Conservation (phyloP, 768 basidiomycete genomes). For the Pleurotus giganteus region DNA sequence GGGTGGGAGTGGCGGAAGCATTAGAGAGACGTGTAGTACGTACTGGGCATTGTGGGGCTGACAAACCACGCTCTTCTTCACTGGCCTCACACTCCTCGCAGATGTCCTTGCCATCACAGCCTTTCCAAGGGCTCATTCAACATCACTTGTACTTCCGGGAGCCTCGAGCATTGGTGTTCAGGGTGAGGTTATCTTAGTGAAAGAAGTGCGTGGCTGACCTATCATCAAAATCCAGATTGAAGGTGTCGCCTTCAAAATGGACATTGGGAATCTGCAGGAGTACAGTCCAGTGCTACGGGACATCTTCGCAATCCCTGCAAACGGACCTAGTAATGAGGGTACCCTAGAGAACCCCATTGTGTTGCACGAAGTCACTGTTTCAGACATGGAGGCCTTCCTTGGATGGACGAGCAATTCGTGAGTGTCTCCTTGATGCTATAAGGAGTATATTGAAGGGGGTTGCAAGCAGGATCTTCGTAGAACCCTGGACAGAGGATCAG, state of each 20-base stretch:
- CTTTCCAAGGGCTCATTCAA: too few relatives aligned
- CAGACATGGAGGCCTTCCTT: conserved; percentile 7
- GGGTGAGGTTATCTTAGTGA: too few relatives aligned
- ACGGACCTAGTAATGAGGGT: not conserved
- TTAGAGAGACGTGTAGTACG: not conserved
- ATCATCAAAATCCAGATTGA: not conserved
- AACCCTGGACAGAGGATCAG: not conserved
- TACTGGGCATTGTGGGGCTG: not conserved
- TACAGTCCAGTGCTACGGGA: not conserved
- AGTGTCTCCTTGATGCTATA: not conserved
- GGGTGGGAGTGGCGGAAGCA: not conserved
- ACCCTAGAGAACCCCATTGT: conserved; percentile 7
- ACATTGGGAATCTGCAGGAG: not conserved
- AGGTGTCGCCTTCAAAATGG: not conserved
- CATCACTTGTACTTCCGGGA: too few relatives aligned
- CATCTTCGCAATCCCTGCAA: not conserved
- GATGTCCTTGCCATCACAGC: too few relatives aligned
- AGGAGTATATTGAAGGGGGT: not conserved
- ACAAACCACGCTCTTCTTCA: not conserved
- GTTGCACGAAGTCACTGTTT: not conserved
- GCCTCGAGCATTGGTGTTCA: too few relatives aligned
- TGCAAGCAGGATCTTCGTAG: too few relatives aligned
- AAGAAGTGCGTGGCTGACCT: too few relatives aligned
- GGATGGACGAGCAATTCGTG: conserved; percentile 6
- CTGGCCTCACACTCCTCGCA: too few relatives aligned